A percentile compares a stretch with the other conserved stretches of the same genome.
phyloP scores from a whole-genome alignment of 2,329 filamentous ascomycete genomes.

The Exophiala bonariae region DNA sequence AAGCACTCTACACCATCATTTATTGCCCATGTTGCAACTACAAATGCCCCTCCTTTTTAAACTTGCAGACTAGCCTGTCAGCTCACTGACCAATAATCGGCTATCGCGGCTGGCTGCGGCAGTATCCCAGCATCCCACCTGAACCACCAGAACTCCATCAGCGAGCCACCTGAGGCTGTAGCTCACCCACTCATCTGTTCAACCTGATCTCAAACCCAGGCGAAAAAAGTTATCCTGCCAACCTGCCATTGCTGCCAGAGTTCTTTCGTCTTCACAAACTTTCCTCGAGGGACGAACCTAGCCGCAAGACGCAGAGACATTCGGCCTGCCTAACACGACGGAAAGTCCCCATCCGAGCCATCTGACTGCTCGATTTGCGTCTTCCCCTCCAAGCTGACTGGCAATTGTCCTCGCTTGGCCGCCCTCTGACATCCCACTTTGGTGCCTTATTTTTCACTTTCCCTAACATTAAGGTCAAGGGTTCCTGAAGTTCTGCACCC shows the following conservation, averaged over 20 bases:
- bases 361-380: background rate
- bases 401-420: slow-evolving; percentile 13
- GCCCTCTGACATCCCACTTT: slow-evolving; percentile 1
- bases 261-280: background rate
- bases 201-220: no score
- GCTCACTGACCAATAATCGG: slow-evolving; percentile 5
- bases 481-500: slow-evolving; percentile 7
- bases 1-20: slow-evolving; percentile 7
- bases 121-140: background rate
- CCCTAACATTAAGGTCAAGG: background rate
- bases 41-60: slow-evolving; percentile 9
- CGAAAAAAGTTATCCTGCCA: no score
- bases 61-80: slow-evolving; percentile 12
- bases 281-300: slow-evolving; percentile 22
- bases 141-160: background rate
- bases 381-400: slow-evolving; percentile 16
- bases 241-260: no score
- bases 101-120: slow-evolving; percentile 12
- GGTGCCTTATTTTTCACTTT: background rate
- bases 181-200: no score
- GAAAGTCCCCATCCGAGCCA: background rate
- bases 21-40: no score
- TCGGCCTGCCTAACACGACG: slow-evolving; percentile 8
- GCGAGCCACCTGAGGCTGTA: background rate
- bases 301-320: slow-evolving; percentile 12